Base-by-base conservation (phyloP, 2,329 filamentous ascomycete genomes). In the Fusarium pseudonygamai region DNA sequence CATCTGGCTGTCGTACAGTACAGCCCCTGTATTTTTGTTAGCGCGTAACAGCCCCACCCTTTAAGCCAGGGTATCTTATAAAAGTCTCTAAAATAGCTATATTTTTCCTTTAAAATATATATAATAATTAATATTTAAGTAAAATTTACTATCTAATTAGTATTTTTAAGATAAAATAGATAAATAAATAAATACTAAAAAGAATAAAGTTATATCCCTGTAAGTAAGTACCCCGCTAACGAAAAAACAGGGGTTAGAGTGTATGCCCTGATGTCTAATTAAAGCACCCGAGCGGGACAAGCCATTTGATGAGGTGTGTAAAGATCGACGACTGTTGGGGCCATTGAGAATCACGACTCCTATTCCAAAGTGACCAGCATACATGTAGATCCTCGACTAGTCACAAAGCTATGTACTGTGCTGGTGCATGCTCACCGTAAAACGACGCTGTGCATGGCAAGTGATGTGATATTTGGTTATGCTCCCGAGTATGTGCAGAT, bases 271-370 rank as follows among this genome's bases (percentile, higher is more conserved):
- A 43, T 68, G 46, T 68, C 65, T 68, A 68, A 68, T 68, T 68
- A 63, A 47, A 49, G 42, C 64, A 62, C 40, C 30, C 32, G 26
- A 37, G 32, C n/a, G 22, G 26, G 57, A 56, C 40, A 57, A 28
- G 47, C 46, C 50, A 40, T 73, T 62, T 65, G 42, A 67, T 69
- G 50, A 75, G 60, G 52, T 67, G 24, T 61, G 45, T 47, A 34
- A 24, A 58, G 64, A 73, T 77, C 62, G 50, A 45, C 74, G 47
- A 52, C 45, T 61, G n/a, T 24, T 47, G 39, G 47, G 37, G 56
- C 40, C 32, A 53, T 60, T 63, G 49, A 47, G 53, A 20, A 56
- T 37, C n/a, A 58, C 30, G 8, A 37, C 20, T 58, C 56, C 56
- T 58, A 49, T 37, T 18, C 24, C 32, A 37, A 28, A n/a, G 49